Conservation (phyloP, 768 basidiomycete species). For the Lentinula sp. region DNA sequence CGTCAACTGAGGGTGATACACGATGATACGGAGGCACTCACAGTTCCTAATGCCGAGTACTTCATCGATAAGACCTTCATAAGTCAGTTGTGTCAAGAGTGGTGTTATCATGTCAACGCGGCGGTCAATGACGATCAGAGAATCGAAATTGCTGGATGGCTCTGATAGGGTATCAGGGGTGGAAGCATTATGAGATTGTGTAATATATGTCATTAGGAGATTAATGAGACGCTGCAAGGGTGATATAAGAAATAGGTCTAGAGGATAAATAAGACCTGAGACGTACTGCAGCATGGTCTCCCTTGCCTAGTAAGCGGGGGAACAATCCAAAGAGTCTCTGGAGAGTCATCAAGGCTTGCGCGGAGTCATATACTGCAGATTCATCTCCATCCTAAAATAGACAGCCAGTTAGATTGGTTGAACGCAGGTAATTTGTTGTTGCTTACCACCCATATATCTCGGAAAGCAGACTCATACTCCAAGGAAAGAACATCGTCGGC, state of each 20-base stretch:
- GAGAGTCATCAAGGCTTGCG: slow-evolving; percentile 76
- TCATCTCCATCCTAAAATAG: slow-evolving; percentile 84
- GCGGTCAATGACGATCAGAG: slow-evolving; percentile 84
- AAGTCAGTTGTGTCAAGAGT: slow-evolving; percentile 91
- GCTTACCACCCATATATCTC: slow-evolving; percentile 87
- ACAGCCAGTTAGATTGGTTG: slow-evolving; percentile 4
- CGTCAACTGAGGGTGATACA: neutral
- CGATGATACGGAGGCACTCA: slow-evolving; percentile 28
- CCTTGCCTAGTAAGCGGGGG: slow-evolving; percentile 90
- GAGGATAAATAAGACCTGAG: neutral
- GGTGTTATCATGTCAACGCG: slow-evolving; percentile 94
- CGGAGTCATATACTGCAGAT: slow-evolving; percentile 82
- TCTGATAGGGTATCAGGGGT: slow-evolving; percentile 35
- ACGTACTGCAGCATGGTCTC: slow-evolving; percentile 74
- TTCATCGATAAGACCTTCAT: slow-evolving; percentile 95
- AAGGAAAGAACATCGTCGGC: slow-evolving; percentile 91
- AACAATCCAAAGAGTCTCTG: slow-evolving; percentile 85
- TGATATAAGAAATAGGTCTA: neutral
- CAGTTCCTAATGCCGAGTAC: slow-evolving; percentile 86
- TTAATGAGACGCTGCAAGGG: slow-evolving; percentile 62
- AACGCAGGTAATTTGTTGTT: neutral
- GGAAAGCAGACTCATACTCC: slow-evolving; percentile 80
- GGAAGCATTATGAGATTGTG: slow-evolving; percentile 30
- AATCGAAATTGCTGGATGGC: slow-evolving; percentile 66
- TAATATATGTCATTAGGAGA: slow-evolving; percentile 57